Evolutionary conservation across 768 basidiomycete species (phyloP).

Genomic region (Lyophyllum atratum): DNA sequence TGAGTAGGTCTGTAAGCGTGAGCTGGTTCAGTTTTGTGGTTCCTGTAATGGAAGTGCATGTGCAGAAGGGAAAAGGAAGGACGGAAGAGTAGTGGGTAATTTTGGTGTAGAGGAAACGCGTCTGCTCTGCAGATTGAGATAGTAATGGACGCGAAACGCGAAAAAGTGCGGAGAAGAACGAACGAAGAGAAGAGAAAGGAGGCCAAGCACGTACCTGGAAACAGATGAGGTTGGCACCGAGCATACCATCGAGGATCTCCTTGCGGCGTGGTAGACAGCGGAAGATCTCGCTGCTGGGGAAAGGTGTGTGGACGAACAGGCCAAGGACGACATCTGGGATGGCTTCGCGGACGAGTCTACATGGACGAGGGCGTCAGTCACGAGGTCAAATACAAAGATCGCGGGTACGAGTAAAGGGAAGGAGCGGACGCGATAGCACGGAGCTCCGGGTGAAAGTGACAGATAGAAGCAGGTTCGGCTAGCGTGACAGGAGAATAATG

Average conservation of each 20-base stretch:
- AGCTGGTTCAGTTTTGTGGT: neutral
- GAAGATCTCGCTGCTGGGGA: conserved; percentile 97
- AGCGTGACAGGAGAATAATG: neutral
- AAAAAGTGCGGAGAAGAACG: neutral
- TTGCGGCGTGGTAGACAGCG: conserved; percentile 88
- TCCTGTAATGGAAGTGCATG: neutral
- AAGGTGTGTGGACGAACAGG: conserved; percentile 96
- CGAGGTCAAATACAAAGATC: neutral
- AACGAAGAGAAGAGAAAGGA: neutral
- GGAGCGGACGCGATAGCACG: neutral
- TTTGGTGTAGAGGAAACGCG: too few relatives aligned
- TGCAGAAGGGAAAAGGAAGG: too few relatives aligned
- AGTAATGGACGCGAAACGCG: neutral
- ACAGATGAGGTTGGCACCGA: conserved; percentile 93
- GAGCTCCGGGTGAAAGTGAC: too few relatives aligned
- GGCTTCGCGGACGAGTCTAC: conserved; percentile 69
- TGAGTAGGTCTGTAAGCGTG: conserved; percentile 69
- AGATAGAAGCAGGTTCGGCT: neutral
- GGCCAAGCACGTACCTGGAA: conserved; percentile 64
- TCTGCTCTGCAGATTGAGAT: too few relatives aligned
- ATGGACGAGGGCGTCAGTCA: neutral
- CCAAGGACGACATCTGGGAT: conserved; percentile 76
- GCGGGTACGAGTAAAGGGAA: neutral
- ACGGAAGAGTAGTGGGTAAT: too few relatives aligned
- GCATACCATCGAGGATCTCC: conserved; percentile 97